Evolutionary conservation across 2,329 filamentous ascomycete species (phyloP).

Genomic region (Aspergillus sp.): DNA sequence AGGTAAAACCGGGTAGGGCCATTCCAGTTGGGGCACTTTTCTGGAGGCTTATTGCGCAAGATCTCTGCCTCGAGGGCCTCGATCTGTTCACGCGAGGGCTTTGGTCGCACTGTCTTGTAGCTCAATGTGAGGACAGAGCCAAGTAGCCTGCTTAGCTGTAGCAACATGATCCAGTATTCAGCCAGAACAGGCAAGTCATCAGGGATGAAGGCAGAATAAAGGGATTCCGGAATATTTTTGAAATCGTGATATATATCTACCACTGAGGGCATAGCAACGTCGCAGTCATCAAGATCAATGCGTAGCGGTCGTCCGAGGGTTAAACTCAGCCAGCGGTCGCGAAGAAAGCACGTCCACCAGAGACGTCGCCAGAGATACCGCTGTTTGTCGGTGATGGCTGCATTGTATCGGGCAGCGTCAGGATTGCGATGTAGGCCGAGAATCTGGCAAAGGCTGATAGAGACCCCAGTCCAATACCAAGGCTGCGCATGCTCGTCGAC

Average conservation of each 20-base stretch:
- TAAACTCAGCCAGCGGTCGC: slow-evolving; percentile 44
- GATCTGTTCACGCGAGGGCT: slow-evolving; percentile 19
- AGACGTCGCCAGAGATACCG: slow-evolving; percentile 38
- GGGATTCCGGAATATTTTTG: slow-evolving; percentile 5
- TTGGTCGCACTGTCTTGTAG: slow-evolving; percentile 22
- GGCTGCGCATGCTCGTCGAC: slow-evolving; percentile 43
- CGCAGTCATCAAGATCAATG: slow-evolving; percentile 40
- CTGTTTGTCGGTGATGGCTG: slow-evolving; percentile 22
- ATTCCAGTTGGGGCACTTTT: slow-evolving; percentile 11
- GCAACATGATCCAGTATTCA: slow-evolving; percentile 27
- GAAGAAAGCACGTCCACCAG: slow-evolving; percentile 44
- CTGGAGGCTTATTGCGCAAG: slow-evolving; percentile 17
- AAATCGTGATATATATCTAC: slow-evolving; percentile 29
- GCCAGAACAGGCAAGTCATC: slow-evolving; percentile 22
- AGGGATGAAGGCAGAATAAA: slow-evolving; percentile 20
- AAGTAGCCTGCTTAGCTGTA: slow-evolving; percentile 27
- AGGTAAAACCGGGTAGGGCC: slow-evolving; percentile 20
- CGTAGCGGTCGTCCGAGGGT: slow-evolving; percentile 42
- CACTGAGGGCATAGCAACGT: slow-evolving; percentile 30
- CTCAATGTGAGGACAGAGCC: slow-evolving; percentile 26
- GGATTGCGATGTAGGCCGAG: slow-evolving; percentile 44
- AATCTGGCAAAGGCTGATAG: slow-evolving; percentile 45
- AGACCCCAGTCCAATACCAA: slow-evolving; percentile 50
- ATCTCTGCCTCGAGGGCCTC: slow-evolving; percentile 25
- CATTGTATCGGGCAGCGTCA: slow-evolving; percentile 14